Conservation (phyloP, 192 early-diverging fungal species). For the Coemansia sp. region DNA sequence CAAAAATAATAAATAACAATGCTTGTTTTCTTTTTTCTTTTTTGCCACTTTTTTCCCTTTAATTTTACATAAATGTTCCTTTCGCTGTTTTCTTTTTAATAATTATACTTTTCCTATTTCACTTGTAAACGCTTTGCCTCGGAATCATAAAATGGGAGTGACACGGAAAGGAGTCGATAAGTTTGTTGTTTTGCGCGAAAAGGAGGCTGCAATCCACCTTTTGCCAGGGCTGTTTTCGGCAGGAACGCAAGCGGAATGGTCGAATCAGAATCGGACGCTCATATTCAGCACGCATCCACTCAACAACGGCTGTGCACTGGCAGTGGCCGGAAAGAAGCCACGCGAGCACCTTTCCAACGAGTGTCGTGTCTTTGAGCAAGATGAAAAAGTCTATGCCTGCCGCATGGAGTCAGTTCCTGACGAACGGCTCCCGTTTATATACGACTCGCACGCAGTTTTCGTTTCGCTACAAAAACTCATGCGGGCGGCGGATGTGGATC, state of each 20-base stretch:
- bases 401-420: slow-evolving; percentile 14
- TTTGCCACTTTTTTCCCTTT: slow-evolving; percentile 1
- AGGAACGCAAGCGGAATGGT: slow-evolving; percentile 29
- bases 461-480: slow-evolving; percentile 32
- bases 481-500: background rate
- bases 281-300: slow-evolving; percentile 32
- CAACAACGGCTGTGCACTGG: slow-evolving; percentile 19
- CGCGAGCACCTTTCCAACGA: slow-evolving; percentile 13
- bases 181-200: slow-evolving; percentile 35
- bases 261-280: slow-evolving; percentile 38
- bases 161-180: slow-evolving; percentile 14
- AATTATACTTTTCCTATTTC: background rate
- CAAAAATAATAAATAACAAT: background rate
- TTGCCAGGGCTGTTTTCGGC: slow-evolving; percentile 28
- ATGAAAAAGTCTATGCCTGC: slow-evolving; percentile 33
- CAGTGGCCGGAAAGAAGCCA: slow-evolving; percentile 27
- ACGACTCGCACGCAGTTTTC: slow-evolving; percentile 54
- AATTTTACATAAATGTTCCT: background rate
- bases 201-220: slow-evolving; percentile 18
- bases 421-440: slow-evolving; percentile 36
- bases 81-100: background rate
- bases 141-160: slow-evolving; percentile 5
- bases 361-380: slow-evolving; percentile 19
- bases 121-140: background rate
- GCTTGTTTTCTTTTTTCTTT: slow-evolving; percentile 11